phyloP scores from a whole-genome alignment of 2,329 filamentous ascomycete genomes.

The Eutypella sp. region DNA sequence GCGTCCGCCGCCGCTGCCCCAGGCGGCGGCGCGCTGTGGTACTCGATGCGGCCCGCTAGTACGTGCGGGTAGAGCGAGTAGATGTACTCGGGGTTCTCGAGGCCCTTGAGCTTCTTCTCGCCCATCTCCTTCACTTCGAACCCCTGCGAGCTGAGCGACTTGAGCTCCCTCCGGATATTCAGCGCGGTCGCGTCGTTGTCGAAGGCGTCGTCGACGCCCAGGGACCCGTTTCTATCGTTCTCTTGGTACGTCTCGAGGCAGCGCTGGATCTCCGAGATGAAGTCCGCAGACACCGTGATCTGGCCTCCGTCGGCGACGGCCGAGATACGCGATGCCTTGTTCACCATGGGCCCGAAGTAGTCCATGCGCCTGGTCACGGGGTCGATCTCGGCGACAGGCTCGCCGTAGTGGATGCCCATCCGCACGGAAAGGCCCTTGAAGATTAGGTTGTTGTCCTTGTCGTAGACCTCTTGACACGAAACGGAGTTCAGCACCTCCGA shows the following conservation, averaged over 20 bases:
- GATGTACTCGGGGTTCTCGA: conserved; percentile 94
- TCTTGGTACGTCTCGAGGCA: conserved; percentile 88
- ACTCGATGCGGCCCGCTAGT: conserved; percentile 72
- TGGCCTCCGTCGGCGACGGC: conserved; percentile 94
- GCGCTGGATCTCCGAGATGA: conserved; percentile 91
- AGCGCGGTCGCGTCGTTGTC: conserved; percentile 70
- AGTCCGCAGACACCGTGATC: conserved; percentile 94
- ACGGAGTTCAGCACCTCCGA: conserved; percentile 84
- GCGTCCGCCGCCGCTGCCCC: conserved; percentile 37
- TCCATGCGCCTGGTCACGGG: conserved; percentile 98
- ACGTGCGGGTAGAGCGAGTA: conserved; percentile 93
- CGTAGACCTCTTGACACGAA: conserved; percentile 75
- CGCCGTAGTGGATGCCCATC: conserved; percentile 96
- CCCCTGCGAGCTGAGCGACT: conserved; percentile 81
- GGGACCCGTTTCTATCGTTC: conserved; percentile 64
- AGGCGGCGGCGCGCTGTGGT: conserved; percentile 49
- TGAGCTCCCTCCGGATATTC: conserved; percentile 80
- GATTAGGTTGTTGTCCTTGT: conserved; percentile 82
- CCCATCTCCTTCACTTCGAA: conserved; percentile 97
- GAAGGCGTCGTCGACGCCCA: conserved; percentile 67
- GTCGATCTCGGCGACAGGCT: conserved; percentile 90
- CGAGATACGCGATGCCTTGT: conserved; percentile 90
- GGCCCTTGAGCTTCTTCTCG: conserved; percentile 89
- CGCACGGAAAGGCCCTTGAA: conserved; percentile 92
- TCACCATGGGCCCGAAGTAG: conserved; percentile 99